phyloP scores from a whole-genome alignment of 768 basidiomycete species.

The Thelephora aurantiotincta region DNA sequence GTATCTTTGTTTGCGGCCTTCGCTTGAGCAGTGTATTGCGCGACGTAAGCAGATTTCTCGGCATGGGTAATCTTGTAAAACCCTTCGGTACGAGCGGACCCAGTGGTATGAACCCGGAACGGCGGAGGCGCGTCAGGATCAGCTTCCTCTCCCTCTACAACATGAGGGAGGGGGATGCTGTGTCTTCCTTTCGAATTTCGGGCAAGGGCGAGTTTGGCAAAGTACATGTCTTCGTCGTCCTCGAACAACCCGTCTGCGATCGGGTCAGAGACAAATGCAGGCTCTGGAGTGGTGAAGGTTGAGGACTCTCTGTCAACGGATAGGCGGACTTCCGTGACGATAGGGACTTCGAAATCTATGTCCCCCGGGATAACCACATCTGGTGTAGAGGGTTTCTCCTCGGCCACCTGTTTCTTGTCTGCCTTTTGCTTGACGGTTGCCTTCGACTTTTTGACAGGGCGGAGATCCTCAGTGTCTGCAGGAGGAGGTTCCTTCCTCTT shows the following conservation, averaged over 20 bases:
- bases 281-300: slow-evolving; percentile 20
- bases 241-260: slow-evolving; percentile 46
- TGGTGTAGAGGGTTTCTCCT: slow-evolving; percentile 14
- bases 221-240: slow-evolving; percentile 87
- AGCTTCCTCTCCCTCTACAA: slow-evolving; percentile 11
- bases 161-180: slow-evolving; percentile 15
- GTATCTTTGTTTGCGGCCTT: slow-evolving; percentile 21
- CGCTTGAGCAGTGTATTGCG: slow-evolving; percentile 66
- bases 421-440: slow-evolving; percentile 4
- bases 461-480: too few species aligned
- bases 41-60: slow-evolving; percentile 85
- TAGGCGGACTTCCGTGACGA: slow-evolving; percentile 35
- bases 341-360: slow-evolving; percentile 33
- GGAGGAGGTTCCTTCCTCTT: too few species aligned
- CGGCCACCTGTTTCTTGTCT: slow-evolving; percentile 25
- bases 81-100: slow-evolving; percentile 87
- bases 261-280: slow-evolving; percentile 33
- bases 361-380: slow-evolving; percentile 28
- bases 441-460: slow-evolving; percentile 2
- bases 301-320: slow-evolving; percentile 26
- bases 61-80: slow-evolving; percentile 90
- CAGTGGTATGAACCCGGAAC: slow-evolving; percentile 69
- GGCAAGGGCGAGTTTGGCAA: slow-evolving; percentile 46
- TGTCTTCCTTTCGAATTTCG: slow-evolving; percentile 15
- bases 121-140: slow-evolving; percentile 29